These are phyloP conservation scores for Xylariaceae sp. DNA, from an alignment of 2,329 filamentous ascomycete genomes.

Conservation along the genomic window DNA sequence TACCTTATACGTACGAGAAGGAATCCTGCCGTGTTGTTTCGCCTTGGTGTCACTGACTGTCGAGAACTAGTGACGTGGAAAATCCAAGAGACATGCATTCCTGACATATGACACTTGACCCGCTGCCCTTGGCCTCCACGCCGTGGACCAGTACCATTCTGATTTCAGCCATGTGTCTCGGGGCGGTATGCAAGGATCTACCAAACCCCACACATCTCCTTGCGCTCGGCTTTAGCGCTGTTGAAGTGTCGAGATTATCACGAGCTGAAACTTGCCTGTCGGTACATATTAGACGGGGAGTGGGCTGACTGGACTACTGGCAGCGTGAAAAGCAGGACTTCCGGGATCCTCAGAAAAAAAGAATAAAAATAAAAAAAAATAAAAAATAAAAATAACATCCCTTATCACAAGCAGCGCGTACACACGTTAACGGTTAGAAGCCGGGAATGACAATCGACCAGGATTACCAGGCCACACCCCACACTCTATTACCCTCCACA, in stretches of 20 bases:
- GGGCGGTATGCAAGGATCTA: constrained; percentile 23
- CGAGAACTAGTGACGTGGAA: neutral
- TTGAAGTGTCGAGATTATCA: constrained; percentile 6
- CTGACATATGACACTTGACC: neutral
- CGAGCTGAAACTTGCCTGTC: constrained; percentile 4
- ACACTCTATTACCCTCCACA: neutral
- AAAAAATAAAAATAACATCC: neutral
- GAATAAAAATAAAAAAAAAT: no score
- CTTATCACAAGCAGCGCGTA: neutral
- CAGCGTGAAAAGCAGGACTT: neutral
- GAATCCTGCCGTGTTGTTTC: neutral
- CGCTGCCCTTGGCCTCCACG: neutral
- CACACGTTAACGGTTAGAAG: neutral
- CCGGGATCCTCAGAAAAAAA: neutral
- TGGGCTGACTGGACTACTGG: no score
- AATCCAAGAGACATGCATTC: neutral
- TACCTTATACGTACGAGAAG: constrained; percentile 1
- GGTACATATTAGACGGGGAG: no score
- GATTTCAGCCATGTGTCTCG: constrained; percentile 20
- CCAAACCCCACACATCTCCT: constrained; percentile 23
- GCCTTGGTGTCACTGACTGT: neutral
- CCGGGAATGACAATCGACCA: neutral
- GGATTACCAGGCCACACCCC: neutral
- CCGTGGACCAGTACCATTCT: constrained; percentile 9
- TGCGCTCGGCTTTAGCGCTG: constrained; percentile 3